phyloP scores from a whole-genome alignment of 2,329 filamentous ascomycete genomes.

The Fusarium pilosicola region DNA sequence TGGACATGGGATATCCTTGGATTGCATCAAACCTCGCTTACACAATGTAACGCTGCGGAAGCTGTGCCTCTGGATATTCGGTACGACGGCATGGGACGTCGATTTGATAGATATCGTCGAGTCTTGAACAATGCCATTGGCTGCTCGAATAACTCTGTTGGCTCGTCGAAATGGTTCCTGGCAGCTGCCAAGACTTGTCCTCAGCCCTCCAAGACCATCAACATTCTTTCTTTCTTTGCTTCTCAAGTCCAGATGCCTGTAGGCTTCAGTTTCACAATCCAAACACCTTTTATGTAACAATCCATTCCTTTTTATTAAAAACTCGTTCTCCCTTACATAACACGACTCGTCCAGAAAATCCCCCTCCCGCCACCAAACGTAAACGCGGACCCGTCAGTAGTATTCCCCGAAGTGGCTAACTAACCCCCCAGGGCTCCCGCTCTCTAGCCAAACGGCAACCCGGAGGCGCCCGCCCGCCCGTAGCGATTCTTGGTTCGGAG shows the following conservation, averaged over 20 bases:
- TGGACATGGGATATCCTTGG: background rate
- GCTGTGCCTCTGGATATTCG: background rate
- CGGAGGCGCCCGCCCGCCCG: background rate
- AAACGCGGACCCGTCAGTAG: background rate
- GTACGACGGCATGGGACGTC: background rate
- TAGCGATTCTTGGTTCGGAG: background rate
- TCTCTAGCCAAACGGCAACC: background rate
- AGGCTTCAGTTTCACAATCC: background rate
- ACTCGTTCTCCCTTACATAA: background rate
- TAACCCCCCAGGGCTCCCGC: background rate
- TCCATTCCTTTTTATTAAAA: background rate
- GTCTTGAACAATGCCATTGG: background rate
- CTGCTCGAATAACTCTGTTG: background rate
- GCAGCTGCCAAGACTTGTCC: background rate
- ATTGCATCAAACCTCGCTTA: background rate
- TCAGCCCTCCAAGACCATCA: background rate
- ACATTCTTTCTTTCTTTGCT: background rate
- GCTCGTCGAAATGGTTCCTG: background rate
- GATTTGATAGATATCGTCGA: background rate
- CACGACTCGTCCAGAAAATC: background rate
- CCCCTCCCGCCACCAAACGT: background rate
- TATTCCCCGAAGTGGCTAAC: background rate
- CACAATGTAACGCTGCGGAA: background rate
- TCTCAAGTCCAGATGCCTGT: background rate
- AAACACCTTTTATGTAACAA: background rate